Conservation (phyloP, 2,329 filamentous ascomycete genomes). For the Microcyclospora pomicola region DNA sequence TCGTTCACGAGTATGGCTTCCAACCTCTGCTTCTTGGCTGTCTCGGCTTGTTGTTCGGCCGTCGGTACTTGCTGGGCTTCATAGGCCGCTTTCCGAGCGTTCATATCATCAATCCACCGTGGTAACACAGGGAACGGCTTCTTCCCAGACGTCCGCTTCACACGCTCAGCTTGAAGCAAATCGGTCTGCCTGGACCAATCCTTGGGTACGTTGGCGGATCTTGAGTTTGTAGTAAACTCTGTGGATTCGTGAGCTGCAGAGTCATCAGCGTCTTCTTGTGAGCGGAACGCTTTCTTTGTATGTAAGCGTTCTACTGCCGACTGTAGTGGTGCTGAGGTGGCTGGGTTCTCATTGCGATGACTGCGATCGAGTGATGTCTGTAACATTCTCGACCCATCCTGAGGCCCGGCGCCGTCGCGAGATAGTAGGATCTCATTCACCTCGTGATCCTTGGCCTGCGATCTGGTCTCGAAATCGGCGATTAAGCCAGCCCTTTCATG, state of each 20-base stretch:
- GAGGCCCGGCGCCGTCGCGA: too few relatives aligned
- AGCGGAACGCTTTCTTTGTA: conserved; percentile 5
- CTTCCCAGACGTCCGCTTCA: conserved; percentile 10
- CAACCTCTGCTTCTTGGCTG: conserved; percentile 7
- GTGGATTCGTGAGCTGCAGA: conserved; percentile 20
- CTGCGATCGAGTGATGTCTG: too few relatives aligned
- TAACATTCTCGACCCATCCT: too few relatives aligned
- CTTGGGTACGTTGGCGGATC: conserved; percentile 9
- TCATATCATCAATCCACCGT: conserved; percentile 16
- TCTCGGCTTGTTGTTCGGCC: conserved; percentile 1
- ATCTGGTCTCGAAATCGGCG: conserved; percentile 1
- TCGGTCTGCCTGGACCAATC: conserved; percentile 15
- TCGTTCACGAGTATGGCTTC: conserved; percentile 14
- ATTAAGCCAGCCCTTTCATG: conserved; percentile 4
- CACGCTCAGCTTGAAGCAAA: conserved; percentile 16
- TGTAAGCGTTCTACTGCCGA: conserved; percentile 16
- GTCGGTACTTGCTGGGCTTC: conserved; percentile 6
- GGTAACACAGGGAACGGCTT: conserved; percentile 4
- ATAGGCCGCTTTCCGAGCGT: conserved; percentile 9
- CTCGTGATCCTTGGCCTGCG: neutral
- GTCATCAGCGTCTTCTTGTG: conserved; percentile 14
- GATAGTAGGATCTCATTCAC: neutral
- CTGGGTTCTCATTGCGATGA: neutral
- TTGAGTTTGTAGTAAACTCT: conserved; percentile 9
- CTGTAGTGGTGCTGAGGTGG: too few relatives aligned